A percentile compares a stretch with the other conserved stretches of the same genome.
phyloP scores from a whole-genome alignment of 2,329 filamentous ascomycete species.

The Alternaria brassicae region DNA sequence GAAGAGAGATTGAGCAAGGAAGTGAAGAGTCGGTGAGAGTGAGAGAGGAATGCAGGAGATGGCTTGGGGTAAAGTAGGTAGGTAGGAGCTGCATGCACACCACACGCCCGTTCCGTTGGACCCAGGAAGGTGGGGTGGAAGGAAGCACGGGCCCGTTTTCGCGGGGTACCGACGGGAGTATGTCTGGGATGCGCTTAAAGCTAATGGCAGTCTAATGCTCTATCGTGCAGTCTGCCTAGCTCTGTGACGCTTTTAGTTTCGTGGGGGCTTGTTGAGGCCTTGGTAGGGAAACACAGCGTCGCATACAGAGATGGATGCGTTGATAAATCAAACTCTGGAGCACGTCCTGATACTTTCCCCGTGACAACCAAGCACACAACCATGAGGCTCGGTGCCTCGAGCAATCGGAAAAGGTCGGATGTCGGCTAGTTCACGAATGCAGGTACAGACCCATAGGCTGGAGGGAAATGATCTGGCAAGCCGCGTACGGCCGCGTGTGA shows the following conservation, averaged over 20 bases:
- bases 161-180: conserved; percentile 31
- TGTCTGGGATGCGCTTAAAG: conserved; percentile 21
- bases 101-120: conserved; percentile 40
- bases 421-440: conserved; percentile 9
- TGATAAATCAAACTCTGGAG: background rate
- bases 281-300: background rate
- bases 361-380: background rate
- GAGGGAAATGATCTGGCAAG: background rate
- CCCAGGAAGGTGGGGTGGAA: conserved; percentile 30
- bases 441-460: conserved; percentile 10
- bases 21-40: conserved; percentile 27
- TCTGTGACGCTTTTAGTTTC: conserved; percentile 11
- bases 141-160: conserved; percentile 34
- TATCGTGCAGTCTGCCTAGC: background rate
- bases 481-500: conserved; percentile 1
- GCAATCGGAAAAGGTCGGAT: conserved; percentile 7
- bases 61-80: conserved; percentile 25
- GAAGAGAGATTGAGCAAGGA: conserved; percentile 11
- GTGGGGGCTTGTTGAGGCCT: conserved; percentile 6
- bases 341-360: background rate
- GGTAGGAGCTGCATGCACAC: conserved; percentile 37
- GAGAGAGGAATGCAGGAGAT: conserved; percentile 22
- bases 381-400: conserved; percentile 8
- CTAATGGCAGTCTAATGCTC: conserved; percentile 11
- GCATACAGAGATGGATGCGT: background rate